Percentiles rank a stretch among this genome's conserved stretches.
These are phyloP conservation scores for Hypericum perforatum DNA, from an alignment of 345 rosid genomes.

Conservation along the genomic window DNA sequence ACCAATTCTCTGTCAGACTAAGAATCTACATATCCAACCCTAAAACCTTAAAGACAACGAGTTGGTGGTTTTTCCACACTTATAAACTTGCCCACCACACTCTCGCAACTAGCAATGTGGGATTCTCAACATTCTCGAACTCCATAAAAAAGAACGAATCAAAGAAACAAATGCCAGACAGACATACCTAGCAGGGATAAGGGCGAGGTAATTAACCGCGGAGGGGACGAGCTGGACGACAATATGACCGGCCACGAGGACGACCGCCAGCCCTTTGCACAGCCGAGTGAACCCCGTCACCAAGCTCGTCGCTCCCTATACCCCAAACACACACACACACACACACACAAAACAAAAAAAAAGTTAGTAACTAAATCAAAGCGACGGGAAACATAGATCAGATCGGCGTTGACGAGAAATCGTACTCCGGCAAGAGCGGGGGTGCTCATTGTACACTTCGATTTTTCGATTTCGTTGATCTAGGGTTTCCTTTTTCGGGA, in stretches of 20 bases:
- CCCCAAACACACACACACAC: not conserved
- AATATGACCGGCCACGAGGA: conserved; percentile 66
- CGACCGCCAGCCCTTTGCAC: conserved; percentile 79
- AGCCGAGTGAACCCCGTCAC: conserved; percentile 74
- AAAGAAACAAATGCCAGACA: not conserved
- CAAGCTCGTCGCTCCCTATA: conserved; percentile 45
- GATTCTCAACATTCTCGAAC: not conserved
- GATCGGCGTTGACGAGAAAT: not conserved
- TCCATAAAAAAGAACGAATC: not conserved
- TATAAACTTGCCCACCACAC: too few species aligned
- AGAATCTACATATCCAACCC: too few species aligned
- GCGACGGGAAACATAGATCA: not conserved
- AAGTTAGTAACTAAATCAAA: too few species aligned
- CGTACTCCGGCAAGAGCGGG: too few species aligned
- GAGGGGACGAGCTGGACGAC: conserved; percentile 74
- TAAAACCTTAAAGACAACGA: too few species aligned
- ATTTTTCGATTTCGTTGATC: too few species aligned
- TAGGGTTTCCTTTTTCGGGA: too few species aligned
- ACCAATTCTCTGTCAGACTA: too few species aligned
- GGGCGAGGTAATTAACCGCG: conserved; percentile 58
- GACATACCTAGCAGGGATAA: conserved; percentile 76
- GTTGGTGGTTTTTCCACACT: too few species aligned
- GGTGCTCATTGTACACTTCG: too few species aligned
- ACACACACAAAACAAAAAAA: not conserved
- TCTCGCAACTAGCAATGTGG: not conserved